These are phyloP conservation scores for Salix caprea DNA, from an alignment of 345 rosid genomes.

Conservation along the genomic window DNA sequence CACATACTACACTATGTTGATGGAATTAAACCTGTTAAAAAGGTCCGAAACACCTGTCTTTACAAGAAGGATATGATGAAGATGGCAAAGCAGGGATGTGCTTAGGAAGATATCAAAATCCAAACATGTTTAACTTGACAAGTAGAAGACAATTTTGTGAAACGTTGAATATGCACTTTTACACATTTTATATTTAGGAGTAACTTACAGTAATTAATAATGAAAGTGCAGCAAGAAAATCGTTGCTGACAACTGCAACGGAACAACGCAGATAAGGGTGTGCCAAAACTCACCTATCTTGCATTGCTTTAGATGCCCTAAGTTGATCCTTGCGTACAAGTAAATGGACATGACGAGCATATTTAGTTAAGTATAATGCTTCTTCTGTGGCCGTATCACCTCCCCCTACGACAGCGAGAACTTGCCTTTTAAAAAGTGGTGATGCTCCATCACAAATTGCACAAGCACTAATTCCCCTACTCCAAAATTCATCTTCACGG, in stretches of 20 bases:
- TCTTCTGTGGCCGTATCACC: conserved; percentile 99
- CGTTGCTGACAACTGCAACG: neutral
- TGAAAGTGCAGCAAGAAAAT: neutral
- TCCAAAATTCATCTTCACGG: conserved; percentile 96
- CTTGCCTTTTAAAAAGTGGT: conserved; percentile 89
- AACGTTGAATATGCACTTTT: neutral
- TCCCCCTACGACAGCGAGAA: conserved; percentile 95
- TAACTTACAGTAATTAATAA: neutral
- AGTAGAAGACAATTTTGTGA: neutral
- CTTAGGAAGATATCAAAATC: neutral
- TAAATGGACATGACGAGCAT: conserved; percentile 95
- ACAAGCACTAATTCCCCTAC: conserved; percentile 98
- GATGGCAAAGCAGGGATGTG: too few species aligned
- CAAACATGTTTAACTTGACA: neutral
- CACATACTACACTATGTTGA: neutral
- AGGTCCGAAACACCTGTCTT: neutral
- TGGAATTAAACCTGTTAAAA: neutral
- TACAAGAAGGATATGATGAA: neutral
- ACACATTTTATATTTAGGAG: neutral
- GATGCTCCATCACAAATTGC: conserved; percentile 99
- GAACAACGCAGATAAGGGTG: neutral
- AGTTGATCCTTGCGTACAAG: conserved; percentile 82
- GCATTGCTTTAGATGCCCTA: conserved; percentile 97
- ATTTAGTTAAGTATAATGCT: conserved; percentile 88
- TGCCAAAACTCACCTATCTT: conserved; percentile 72